Evolutionary conservation across 495 filamentous ascomycete species (phyloP).

Genomic region (Xanthoparmelia taractica): DNA sequence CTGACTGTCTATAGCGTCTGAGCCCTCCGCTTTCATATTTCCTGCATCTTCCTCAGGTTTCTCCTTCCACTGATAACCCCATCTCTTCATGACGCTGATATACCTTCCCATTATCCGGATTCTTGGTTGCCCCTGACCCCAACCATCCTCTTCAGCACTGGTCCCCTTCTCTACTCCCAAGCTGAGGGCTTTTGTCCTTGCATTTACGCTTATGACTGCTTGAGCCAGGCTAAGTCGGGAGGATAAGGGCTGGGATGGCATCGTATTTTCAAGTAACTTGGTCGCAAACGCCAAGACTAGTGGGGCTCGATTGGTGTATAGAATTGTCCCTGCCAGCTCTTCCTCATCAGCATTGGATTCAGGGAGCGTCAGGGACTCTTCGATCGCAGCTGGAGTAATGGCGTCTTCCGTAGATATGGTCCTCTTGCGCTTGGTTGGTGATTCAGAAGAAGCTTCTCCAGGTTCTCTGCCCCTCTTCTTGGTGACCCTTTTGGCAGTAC

Average conservation of each 20-base stretch:
- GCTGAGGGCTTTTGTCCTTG: constrained; percentile 63
- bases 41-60: constrained; percentile 26
- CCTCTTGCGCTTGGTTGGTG: constrained; percentile 40
- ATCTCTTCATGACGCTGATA: constrained; percentile 63
- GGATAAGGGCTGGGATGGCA: constrained; percentile 76
- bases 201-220: constrained; percentile 71
- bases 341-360: constrained; percentile 47
- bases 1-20: constrained; percentile 22
- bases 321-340: constrained; percentile 45
- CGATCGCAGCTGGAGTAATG: constrained; percentile 52
- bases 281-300: constrained; percentile 75
- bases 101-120: constrained; percentile 64
- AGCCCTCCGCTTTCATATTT: constrained; percentile 12
- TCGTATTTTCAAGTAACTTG: constrained; percentile 63
- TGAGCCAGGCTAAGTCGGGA: constrained; percentile 72
- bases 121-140: constrained; percentile 66
- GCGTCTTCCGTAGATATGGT: constrained; percentile 35
- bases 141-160: constrained; percentile 61
- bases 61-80: constrained; percentile 63
- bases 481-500: constrained; percentile 52
- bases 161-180: constrained; percentile 61
- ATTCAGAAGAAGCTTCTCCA: constrained; percentile 30
- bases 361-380: constrained; percentile 59
- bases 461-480: constrained; percentile 47
- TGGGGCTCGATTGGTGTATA: constrained; percentile 73